These are phyloP conservation scores for Davidsoniella virescens DNA, from an alignment of 2,329 filamentous ascomycete species.

Conservation along the genomic window DNA sequence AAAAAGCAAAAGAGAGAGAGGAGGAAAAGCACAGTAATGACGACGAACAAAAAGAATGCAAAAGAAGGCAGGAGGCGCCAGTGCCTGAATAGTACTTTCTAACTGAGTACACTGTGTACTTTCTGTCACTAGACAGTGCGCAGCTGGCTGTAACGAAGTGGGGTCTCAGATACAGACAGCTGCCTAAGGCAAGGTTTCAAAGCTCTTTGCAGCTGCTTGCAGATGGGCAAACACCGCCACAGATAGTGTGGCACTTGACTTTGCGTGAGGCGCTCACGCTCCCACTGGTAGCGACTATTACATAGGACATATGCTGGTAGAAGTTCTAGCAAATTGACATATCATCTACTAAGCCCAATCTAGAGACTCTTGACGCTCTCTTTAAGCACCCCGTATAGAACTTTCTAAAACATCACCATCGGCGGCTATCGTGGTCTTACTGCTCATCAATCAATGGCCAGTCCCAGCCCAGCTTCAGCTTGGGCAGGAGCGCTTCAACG, in stretches of 20 bases:
- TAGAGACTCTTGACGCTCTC: too few relatives aligned
- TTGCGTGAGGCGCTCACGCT: too few relatives aligned
- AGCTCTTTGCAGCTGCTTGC: not conserved
- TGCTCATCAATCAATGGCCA: too few relatives aligned
- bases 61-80: conserved; percentile 8
- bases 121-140: not conserved
- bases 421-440: too few relatives aligned
- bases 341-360: too few relatives aligned
- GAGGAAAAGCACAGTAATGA: conserved; percentile 15
- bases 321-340: too few relatives aligned
- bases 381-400: too few relatives aligned
- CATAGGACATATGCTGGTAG: too few relatives aligned
- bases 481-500: not conserved
- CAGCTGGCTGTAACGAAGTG: conserved; percentile 1
- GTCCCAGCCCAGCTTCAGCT: not conserved
- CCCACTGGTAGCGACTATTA: too few relatives aligned
- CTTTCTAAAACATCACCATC: too few relatives aligned
- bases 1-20: conserved; percentile 16
- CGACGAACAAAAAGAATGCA: conserved; percentile 7
- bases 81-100: not conserved
- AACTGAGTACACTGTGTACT: conserved; percentile 1
- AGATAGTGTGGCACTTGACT: not conserved
- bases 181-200: not conserved
- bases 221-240: not conserved
- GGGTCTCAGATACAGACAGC: not conserved